phyloP scores from a whole-genome alignment of 306 rosid species.

The Medicago truncatula region DNA sequence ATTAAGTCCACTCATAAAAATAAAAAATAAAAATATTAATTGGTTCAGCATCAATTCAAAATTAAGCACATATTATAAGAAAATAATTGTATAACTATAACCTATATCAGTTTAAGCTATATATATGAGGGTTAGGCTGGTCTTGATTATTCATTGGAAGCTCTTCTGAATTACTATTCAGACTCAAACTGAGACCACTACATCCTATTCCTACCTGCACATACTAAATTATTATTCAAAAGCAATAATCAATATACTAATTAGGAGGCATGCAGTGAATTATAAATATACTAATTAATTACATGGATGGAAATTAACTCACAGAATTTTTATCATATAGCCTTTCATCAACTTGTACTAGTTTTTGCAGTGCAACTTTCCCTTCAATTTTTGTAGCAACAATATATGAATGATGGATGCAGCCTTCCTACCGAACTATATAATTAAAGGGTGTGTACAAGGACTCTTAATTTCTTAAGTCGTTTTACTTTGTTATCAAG shows the following conservation, averaged over 20 bases:
- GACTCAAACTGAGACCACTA: constrained; percentile 40
- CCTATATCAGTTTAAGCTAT: background rate
- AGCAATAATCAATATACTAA: background rate
- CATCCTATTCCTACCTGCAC: constrained; percentile 38
- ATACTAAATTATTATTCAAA: background rate
- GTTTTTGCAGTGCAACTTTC: constrained; percentile 34
- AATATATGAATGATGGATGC: constrained; percentile 10
- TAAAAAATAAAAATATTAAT: too few relatives aligned
- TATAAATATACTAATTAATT: background rate
- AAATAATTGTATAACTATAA: too few relatives aligned
- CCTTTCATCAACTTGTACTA: constrained; percentile 34
- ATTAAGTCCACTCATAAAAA: constrained; percentile 23
- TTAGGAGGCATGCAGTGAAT: too few relatives aligned
- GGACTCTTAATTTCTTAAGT: background rate
- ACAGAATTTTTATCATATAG: constrained; percentile 41
- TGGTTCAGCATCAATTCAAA: background rate
- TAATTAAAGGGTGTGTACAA: background rate
- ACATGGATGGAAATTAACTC: constrained; percentile 27
- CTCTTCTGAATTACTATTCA: constrained; percentile 32
- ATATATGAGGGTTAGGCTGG: constrained; percentile 18
- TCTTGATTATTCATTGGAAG: constrained; percentile 25
- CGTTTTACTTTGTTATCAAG: background rate
- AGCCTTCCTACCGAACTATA: background rate
- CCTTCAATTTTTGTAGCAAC: constrained; percentile 44
- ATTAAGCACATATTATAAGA: background rate